Evolutionary conservation across 495 filamentous ascomycete species (phyloP).

Genomic region (Hypoxylon lienhwacheense): DNA sequence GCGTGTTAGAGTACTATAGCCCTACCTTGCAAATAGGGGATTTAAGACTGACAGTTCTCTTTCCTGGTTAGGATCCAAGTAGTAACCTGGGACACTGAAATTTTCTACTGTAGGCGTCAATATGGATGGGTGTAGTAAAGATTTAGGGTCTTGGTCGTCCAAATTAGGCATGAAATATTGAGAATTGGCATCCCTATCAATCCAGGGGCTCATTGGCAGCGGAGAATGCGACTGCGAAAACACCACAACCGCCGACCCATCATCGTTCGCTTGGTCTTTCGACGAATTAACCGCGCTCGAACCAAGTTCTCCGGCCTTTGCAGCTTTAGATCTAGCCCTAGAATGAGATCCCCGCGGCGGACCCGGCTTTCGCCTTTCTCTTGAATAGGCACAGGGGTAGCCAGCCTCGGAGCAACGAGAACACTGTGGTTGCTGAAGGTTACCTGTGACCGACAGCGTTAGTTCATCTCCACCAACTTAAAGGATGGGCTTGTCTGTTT

Average conservation of each 20-base stretch:
- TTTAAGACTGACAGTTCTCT: slow-evolving; percentile 18
- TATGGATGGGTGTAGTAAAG: neutral
- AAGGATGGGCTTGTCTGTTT: neutral
- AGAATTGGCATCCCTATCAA: neutral
- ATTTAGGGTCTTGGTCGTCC: neutral
- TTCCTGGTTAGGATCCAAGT: slow-evolving; percentile 16
- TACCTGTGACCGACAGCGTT: slow-evolving; percentile 12
- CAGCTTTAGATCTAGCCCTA: neutral
- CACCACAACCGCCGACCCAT: neutral
- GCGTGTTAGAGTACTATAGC: neutral
- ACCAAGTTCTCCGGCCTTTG: no score
- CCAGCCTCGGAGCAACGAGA: slow-evolving; percentile 31
- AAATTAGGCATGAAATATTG: neutral
- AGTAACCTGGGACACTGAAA: slow-evolving; percentile 21
- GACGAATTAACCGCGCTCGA: neutral
- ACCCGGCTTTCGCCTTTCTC: slow-evolving; percentile 33
- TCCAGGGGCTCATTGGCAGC: neutral
- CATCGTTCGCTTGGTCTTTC: neutral
- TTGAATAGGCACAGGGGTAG: slow-evolving; percentile 31
- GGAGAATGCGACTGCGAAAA: neutral
- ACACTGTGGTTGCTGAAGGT: slow-evolving; percentile 23
- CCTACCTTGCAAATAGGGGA: neutral
- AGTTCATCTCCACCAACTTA: neutral
- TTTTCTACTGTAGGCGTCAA: neutral
- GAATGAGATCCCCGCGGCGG: slow-evolving; percentile 26